Percentiles rank a stretch among this genome's conserved stretches.
phyloP scores from a whole-genome alignment of 2,329 filamentous ascomycete genomes.

The Colletotrichum liriopes region DNA sequence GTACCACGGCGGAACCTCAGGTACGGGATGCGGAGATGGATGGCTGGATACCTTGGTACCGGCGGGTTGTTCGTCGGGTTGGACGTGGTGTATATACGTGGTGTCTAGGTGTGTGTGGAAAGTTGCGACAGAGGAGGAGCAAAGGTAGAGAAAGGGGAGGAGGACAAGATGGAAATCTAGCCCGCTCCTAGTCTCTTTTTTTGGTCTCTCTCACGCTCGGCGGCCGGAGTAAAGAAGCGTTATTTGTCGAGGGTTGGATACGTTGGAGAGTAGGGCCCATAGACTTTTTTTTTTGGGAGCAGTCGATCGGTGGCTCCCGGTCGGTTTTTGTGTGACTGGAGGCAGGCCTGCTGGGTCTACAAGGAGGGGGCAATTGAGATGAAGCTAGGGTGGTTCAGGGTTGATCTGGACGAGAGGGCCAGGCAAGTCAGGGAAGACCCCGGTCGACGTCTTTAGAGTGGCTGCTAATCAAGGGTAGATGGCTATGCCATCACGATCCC shows the following conservation, averaged over 20 bases:
- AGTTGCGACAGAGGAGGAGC: slow-evolving; percentile 37
- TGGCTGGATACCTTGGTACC: slow-evolving; percentile 27
- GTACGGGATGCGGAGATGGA: slow-evolving; percentile 49
- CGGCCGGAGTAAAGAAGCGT: slow-evolving; percentile 40
- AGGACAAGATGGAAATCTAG: slow-evolving; percentile 37
- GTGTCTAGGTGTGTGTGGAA: background rate
- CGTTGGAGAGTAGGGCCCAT: slow-evolving; percentile 50
- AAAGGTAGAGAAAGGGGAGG: slow-evolving; percentile 42
- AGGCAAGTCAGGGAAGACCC: slow-evolving; percentile 54
- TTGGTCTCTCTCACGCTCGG: slow-evolving; percentile 20
- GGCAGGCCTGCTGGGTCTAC: slow-evolving; percentile 46
- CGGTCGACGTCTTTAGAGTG: slow-evolving; percentile 55
- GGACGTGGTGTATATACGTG: slow-evolving; percentile 5
- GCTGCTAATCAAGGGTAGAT: slow-evolving; percentile 57
- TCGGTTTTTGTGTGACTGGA: slow-evolving; percentile 67
- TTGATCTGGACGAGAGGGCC: slow-evolving; percentile 52
- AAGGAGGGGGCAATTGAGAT: slow-evolving; percentile 59
- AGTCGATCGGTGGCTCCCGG: slow-evolving; percentile 58
- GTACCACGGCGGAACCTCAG: slow-evolving; percentile 52
- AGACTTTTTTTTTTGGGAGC: slow-evolving; percentile 48
- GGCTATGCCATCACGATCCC: slow-evolving; percentile 52
- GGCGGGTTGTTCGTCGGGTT: slow-evolving; percentile 12
- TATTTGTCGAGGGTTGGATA: slow-evolving; percentile 44
- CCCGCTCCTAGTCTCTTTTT: slow-evolving; percentile 32
- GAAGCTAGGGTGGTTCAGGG: slow-evolving; percentile 60